Conservation (phyloP, 495 filamentous ascomycete genomes). For the Neurospora hispaniola region DNA sequence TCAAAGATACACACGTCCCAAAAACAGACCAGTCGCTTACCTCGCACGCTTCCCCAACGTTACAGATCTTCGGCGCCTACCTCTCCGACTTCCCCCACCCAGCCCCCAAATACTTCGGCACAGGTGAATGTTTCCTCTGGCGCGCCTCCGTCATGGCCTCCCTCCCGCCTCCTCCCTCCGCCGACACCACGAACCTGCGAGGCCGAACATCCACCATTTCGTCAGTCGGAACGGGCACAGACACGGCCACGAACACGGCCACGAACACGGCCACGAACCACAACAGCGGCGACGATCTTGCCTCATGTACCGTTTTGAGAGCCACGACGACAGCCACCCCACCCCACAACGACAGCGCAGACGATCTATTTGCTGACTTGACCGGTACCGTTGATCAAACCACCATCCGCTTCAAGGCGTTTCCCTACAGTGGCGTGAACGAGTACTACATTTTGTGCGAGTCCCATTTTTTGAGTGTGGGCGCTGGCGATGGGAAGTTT, state of each 20-base stretch:
- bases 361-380: neutral
- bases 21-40: neutral
- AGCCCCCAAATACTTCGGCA: constrained; percentile 80
- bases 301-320: constrained; percentile 1
- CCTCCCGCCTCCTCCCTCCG: constrained; percentile 63
- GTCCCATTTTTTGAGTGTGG: constrained; percentile 69
- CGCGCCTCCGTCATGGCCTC: constrained; percentile 54
- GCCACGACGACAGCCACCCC: constrained; percentile 1
- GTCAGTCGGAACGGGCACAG: neutral
- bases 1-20: neutral
- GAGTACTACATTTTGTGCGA: constrained; percentile 96
- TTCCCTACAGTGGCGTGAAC: constrained; percentile 90
- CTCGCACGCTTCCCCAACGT: neutral
- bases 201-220: constrained; percentile 58
- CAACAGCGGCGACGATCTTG: neutral
- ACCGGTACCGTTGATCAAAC: constrained; percentile 11
- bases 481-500: constrained; percentile 81
- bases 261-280: neutral
- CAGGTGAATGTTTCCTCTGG: constrained; percentile 97
- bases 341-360: neutral
- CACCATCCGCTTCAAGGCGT: constrained; percentile 86
- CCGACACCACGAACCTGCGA: constrained; percentile 57
- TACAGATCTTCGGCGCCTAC: constrained; percentile 77
- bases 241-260: neutral
- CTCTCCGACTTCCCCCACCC: constrained; percentile 79